Conservation (phyloP, 2,329 filamentous ascomycete genomes). For the Exserohilum rostratum region DNA sequence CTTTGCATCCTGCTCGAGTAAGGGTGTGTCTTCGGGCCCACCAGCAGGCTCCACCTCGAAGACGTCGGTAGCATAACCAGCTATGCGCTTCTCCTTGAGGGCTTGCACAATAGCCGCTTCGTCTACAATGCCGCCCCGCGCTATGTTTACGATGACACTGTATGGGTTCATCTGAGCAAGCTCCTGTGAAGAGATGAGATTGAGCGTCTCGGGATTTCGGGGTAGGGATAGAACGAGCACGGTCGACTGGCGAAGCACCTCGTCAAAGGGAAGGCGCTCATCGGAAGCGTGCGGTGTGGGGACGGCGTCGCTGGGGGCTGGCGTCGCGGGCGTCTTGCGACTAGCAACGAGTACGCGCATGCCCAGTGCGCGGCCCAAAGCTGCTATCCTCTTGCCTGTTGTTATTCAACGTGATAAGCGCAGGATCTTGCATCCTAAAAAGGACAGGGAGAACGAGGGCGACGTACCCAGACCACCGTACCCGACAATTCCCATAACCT, state of each 20-base stretch:
- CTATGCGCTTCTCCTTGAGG: constrained; percentile 53
- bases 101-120: constrained; percentile 56
- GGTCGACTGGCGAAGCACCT: constrained; percentile 47
- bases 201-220: constrained; percentile 39
- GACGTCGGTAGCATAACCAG: constrained; percentile 60
- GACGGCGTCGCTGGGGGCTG: constrained; percentile 9
- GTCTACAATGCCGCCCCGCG: constrained; percentile 59
- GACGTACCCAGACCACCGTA: constrained; percentile 56
- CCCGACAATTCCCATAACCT: constrained; percentile 57
- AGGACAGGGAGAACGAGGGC: constrained; percentile 2
- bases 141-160: constrained; percentile 57
- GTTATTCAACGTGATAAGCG: constrained; percentile 11
- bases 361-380: constrained; percentile 53
- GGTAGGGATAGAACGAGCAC: constrained; percentile 48
- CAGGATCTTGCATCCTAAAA: constrained; percentile 12
- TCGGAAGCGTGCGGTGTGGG: constrained; percentile 17
- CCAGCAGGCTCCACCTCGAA: constrained; percentile 56
- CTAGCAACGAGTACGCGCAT: constrained; percentile 59
- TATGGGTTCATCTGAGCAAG: constrained; percentile 54
- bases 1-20: constrained; percentile 53
- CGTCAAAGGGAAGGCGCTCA: constrained; percentile 45
- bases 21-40: constrained; percentile 48
- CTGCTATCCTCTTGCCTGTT: constrained; percentile 52
- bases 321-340: constrained; percentile 34
- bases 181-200: constrained; percentile 48